phyloP scores from a whole-genome alignment of 2,329 filamentous ascomycete genomes.

The Pseudopithomyces maydicus region DNA sequence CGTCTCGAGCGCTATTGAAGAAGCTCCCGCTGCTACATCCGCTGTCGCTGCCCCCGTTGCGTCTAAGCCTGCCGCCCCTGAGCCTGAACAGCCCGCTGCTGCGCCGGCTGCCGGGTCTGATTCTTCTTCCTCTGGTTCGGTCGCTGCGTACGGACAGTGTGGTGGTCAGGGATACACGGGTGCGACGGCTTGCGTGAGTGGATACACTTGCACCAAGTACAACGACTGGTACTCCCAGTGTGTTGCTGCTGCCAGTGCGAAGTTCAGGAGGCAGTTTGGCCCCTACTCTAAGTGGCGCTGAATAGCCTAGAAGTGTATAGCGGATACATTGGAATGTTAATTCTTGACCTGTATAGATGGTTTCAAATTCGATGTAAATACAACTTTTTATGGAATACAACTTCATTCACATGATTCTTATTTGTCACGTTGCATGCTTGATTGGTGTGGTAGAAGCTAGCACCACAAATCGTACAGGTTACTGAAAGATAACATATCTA shows the following conservation, averaged over 20 bases:
- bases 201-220: background rate
- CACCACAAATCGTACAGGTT: too few species aligned
- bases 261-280: constrained; percentile 3
- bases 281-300: background rate
- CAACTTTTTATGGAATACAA: too few species aligned
- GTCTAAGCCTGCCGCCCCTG: background rate
- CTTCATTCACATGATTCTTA: too few species aligned
- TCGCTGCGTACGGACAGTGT: constrained; percentile 39
- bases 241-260: background rate
- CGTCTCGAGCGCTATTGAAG: background rate
- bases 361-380: too few species aligned
- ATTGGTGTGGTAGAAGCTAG: too few species aligned
- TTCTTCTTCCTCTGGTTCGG: background rate
- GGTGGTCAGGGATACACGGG: constrained; percentile 1
- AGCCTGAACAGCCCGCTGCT: background rate
- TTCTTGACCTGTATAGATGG: too few species aligned
- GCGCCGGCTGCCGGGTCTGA: background rate
- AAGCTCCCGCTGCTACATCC: background rate
- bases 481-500: too few species aligned
- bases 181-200: background rate
- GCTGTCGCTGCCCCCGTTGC: constrained; percentile 6
- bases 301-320: background rate
- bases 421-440: too few species aligned
- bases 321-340: too few species aligned
- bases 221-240: constrained; percentile 11